A percentile compares a stretch with the other conserved stretches of the same genome.
Evolutionary conservation across 371 early-diverging fungal species (phyloP).

Genomic region (Mortierella sp.): DNA sequence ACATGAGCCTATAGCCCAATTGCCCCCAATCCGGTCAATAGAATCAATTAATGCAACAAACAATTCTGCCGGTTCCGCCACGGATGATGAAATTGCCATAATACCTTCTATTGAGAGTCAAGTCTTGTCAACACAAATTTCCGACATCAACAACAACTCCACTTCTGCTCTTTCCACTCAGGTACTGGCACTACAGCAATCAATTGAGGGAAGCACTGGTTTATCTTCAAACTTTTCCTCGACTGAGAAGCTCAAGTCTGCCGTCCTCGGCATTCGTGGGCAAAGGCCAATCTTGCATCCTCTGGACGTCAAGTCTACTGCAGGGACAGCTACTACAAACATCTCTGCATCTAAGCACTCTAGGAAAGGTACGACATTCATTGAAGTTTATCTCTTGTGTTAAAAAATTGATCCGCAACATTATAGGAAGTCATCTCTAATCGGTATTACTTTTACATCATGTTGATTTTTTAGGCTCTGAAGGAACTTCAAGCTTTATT

Average conservation of each 20-base stretch:
- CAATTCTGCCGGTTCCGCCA: background rate
- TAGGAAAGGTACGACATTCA: slow-evolving; percentile 34
- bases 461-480: slow-evolving; percentile 31
- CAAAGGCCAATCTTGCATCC: slow-evolving; percentile 31
- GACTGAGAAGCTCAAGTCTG: slow-evolving; percentile 13
- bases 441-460: background rate
- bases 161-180: background rate
- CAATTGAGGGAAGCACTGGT: background rate
- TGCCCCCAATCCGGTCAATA: slow-evolving; percentile 25
- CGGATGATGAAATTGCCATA: background rate
- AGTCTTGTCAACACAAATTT: slow-evolving; percentile 53
- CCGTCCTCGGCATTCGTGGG: background rate
- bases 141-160: slow-evolving; percentile 19
- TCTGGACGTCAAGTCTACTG: slow-evolving; percentile 37
- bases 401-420: background rate
- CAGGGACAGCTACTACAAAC: slow-evolving; percentile 24
- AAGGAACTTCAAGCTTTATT: slow-evolving; percentile 20
- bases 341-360: slow-evolving; percentile 28
- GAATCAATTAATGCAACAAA: background rate
- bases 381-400: background rate
- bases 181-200: background rate
- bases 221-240: background rate
- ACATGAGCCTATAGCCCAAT: background rate
- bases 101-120: slow-evolving; percentile 36
- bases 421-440: background rate